A percentile compares a stretch with the other conserved stretches of the same genome.
Conservation (phyloP, 495 filamentous ascomycete genomes). For the Penicillium verhagenii region DNA sequence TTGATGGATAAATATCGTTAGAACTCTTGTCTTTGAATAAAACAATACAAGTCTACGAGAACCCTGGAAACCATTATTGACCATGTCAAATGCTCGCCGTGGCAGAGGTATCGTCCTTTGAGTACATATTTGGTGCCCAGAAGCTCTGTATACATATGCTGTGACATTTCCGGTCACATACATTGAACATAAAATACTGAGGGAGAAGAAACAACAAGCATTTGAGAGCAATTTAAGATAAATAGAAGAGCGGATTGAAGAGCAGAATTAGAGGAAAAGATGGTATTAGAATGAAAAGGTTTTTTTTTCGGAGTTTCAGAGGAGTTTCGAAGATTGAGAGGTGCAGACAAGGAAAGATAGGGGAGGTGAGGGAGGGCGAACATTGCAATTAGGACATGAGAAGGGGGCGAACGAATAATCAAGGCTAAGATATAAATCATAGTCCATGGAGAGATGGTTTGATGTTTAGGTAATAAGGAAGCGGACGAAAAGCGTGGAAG, state of each 20-base stretch:
- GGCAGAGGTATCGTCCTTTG: slow-evolving; percentile 13
- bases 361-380: background rate
- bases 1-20: no score
- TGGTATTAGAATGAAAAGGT: slow-evolving; percentile 10
- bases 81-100: slow-evolving; percentile 12
- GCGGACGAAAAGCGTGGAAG: background rate
- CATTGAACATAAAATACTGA: slow-evolving; percentile 16
- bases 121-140: slow-evolving; percentile 15
- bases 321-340: slow-evolving; percentile 8
- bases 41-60: no score
- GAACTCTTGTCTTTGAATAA: no score
- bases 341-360: slow-evolving; percentile 3
- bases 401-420: background rate
- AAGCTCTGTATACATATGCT: slow-evolving; percentile 14
- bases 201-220: slow-evolving; percentile 10
- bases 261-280: slow-evolving; percentile 16
- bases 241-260: slow-evolving; percentile 12
- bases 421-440: background rate
- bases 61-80: no score
- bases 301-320: slow-evolving; percentile 17
- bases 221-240: slow-evolving; percentile 11
- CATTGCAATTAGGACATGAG: slow-evolving; percentile 8
- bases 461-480: slow-evolving; percentile 1
- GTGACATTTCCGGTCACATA: slow-evolving; percentile 14
- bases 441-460: background rate